Evolutionary conservation across 73 alveolate genomes (phyloP).

Genomic region (Symbiodinium pilosum): DNA sequence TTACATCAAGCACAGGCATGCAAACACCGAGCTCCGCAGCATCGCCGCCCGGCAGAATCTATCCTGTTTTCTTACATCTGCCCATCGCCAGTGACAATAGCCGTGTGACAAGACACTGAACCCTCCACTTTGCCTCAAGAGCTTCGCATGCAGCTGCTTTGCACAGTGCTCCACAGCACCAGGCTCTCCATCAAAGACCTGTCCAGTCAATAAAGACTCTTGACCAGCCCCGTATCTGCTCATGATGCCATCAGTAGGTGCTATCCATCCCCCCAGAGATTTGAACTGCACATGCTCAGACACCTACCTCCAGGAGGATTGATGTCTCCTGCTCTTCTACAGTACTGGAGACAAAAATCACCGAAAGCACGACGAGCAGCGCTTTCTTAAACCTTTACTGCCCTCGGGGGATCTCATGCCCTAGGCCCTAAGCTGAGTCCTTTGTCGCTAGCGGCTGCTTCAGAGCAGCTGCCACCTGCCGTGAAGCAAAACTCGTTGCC

Average conservation of each 20-base stretch:
- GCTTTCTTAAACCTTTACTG: no score
- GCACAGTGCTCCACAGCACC: slow-evolving; percentile 71
- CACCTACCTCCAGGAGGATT: neutral
- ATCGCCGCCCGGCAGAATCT: no score
- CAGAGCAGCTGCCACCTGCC: slow-evolving; percentile 64
- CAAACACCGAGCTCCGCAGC: no score
- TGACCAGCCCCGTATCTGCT: no score
- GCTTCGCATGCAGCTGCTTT: slow-evolving; percentile 53
- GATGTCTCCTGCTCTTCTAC: neutral
- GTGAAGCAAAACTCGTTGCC: neutral
- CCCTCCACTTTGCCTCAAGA: slow-evolving; percentile 50
- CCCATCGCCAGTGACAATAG: no score
- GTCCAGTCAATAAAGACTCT: neutral
- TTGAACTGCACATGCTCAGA: neutral
- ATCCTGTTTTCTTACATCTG: no score
- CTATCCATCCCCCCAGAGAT: no score
- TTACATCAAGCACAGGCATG: no score
- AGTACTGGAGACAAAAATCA: neutral
- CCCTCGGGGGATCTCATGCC: no score
- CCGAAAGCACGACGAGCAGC: no score
- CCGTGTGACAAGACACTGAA: no score
- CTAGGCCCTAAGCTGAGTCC: neutral
- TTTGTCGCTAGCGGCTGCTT: slow-evolving; percentile 67
- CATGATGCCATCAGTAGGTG: no score
- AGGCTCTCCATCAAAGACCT: slow-evolving; percentile 68